Base-by-base conservation (phyloP, 495 filamentous ascomycete species). In the Platismatia glauca region DNA sequence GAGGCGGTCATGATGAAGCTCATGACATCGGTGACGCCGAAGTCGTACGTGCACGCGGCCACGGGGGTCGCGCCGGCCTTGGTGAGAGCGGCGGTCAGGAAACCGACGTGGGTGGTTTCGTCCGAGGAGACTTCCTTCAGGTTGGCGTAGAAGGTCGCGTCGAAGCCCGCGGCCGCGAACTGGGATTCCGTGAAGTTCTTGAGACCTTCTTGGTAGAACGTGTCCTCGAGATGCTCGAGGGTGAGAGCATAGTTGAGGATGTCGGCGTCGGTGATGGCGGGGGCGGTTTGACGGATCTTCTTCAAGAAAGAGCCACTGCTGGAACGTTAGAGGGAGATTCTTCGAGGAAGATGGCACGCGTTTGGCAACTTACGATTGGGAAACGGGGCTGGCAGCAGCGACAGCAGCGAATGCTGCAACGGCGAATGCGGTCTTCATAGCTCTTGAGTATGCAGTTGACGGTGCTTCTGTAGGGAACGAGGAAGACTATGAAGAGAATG, bases 71-170 rank as follows among this genome's bases (percentile, higher is more conserved):
- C 76, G 52, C 78, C 79, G 50, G 77, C 76, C 24, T 75, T 76
- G n/a, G 67, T 73, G 46, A 84, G 71, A 24, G 81, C 81, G 7
- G 68, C 53, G 34, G 79, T 79, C 20, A 87, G 70, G 68, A 87
- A 85, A 15, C 71, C 60, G 60, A 83, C 84, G 67, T 87, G 85
- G 0, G 78, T 77, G 50, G 70, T 73, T 68, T 88, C 85, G 67
- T 86, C 82, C 0, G 63, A 66, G 29, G 75, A 77, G 61, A 86
- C 75, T 58, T 72, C 68, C 63, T 79, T 66, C 27, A 87, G 27
- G 69, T 68, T 70, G 56, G 35, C 44, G 69, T 82, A 84, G 68
- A 85, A 80, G 15, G 75, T 65, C 2, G 69, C 57, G 35, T 74
- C 63, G 66, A 81, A 80, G 35, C 83, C 82, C 24, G 82, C 78